A percentile compares a stretch with the other conserved stretches of the same genome.
phyloP scores from a whole-genome alignment of 768 basidiomycete genomes.

The Cantharellus cinnabarinus region DNA sequence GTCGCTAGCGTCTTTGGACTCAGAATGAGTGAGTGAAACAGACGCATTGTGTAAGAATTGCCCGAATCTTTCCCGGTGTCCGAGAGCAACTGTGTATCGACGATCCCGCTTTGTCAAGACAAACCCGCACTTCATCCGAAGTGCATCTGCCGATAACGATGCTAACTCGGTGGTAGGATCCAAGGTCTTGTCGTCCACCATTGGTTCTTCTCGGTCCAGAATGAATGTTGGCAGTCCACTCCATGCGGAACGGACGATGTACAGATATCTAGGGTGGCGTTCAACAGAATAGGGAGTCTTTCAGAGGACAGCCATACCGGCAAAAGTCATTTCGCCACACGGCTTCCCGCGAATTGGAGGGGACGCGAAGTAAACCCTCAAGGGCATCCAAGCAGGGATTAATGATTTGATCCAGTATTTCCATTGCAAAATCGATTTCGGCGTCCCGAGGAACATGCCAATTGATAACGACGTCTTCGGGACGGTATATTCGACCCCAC shows the following conservation, averaged over 20 bases:
- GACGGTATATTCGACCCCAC: conserved; percentile 68
- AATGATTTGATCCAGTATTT: conserved; percentile 51
- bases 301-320: conserved; percentile 26
- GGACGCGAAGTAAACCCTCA: conserved; percentile 35
- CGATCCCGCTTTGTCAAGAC: conserved; percentile 52
- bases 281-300: neutral
- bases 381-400: conserved; percentile 47
- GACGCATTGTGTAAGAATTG: conserved; percentile 48
- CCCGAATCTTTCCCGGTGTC: conserved; percentile 44
- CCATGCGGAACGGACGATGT: conserved; percentile 57
- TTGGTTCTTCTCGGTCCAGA: conserved; percentile 31
- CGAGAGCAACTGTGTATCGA: conserved; percentile 43
- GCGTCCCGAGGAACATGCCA: conserved; percentile 65
- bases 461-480: conserved; percentile 59
- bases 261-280: conserved; percentile 29
- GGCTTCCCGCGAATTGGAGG: conserved; percentile 37
- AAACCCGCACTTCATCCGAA: conserved; percentile 57
- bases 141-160: conserved; percentile 43
- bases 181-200: conserved; percentile 28
- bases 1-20: conserved; percentile 22
- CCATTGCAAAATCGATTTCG: conserved; percentile 64
- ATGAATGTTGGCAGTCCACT: conserved; percentile 52
- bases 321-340: conserved; percentile 66
- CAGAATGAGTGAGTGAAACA: conserved; percentile 35
- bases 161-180: conserved; percentile 42